Evolutionary conservation across 305 asterid species (phyloP).

Genomic region (Ilex paraguariensis): DNA sequence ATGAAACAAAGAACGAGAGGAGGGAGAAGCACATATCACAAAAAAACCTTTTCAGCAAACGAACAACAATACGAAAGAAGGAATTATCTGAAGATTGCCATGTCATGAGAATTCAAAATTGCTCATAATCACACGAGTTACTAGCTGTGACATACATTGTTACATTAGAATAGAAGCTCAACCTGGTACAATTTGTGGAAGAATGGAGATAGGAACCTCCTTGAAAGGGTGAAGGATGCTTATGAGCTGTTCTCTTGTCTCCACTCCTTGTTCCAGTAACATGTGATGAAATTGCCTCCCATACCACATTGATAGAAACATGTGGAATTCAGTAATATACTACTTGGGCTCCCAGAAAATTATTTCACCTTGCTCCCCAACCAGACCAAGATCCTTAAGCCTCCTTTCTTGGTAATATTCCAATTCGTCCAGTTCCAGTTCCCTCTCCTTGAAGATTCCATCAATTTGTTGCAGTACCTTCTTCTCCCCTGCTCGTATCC

Average conservation of each 20-base stretch:
- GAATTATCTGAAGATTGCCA: too few species aligned
- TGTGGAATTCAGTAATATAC: not conserved
- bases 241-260: not conserved
- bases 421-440: not conserved
- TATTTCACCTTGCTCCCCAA: not conserved
- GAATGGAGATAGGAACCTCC: too few species aligned
- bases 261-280: not conserved
- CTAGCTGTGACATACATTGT: too few species aligned
- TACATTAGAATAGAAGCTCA: too few species aligned
- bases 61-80: too few species aligned
- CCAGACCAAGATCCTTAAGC: not conserved
- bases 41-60: too few species aligned
- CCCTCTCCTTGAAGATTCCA: not conserved
- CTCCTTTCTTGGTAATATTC: not conserved
- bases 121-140: too few species aligned
- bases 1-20: too few species aligned
- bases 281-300: not conserved
- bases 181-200: too few species aligned
- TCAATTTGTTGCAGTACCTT: not conserved
- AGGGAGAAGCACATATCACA: too few species aligned
- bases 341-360: constrained; percentile 84
- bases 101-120: too few species aligned
- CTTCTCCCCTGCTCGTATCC: not conserved
- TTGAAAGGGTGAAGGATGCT: not conserved
- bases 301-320: not conserved